phyloP scores from a whole-genome alignment of 768 basidiomycete species.

The Leccinum ochraceum region DNA sequence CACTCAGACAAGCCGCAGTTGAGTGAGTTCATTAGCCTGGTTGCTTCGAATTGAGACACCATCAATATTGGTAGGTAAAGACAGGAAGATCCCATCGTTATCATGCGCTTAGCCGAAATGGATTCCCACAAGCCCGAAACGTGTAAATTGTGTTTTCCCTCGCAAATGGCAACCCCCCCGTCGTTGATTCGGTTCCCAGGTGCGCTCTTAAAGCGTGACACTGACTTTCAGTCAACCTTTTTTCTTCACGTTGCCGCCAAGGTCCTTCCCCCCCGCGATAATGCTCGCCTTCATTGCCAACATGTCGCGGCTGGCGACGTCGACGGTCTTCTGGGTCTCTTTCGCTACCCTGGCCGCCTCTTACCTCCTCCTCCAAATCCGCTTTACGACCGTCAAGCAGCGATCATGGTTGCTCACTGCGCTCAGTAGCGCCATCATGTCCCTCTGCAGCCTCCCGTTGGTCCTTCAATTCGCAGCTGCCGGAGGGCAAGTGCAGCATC shows the following conservation, averaged over 20 bases:
- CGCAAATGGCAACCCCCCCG: constrained; percentile 9
- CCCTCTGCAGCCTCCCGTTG: constrained; percentile 42
- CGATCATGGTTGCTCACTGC: constrained; percentile 50
- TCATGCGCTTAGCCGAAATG: constrained; percentile 18
- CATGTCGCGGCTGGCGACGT: constrained; percentile 23
- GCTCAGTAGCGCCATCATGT: constrained; percentile 43
- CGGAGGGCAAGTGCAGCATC: constrained; percentile 29
- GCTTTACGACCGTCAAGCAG: constrained; percentile 40
- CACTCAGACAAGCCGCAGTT: not conserved
- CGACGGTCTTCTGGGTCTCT: constrained; percentile 25
- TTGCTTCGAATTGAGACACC: constrained; percentile 5
- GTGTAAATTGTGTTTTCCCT: constrained; percentile 20
- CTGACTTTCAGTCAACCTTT: constrained; percentile 2
- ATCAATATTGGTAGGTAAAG: constrained; percentile 17
- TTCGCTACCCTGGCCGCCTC: constrained; percentile 17
- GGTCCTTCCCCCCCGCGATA: constrained; percentile 20
- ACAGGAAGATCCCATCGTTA: constrained; percentile 12
- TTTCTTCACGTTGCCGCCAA: constrained; percentile 24
- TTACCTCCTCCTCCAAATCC: constrained; percentile 34
- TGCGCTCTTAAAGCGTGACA: constrained; percentile 25
- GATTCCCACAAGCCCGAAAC: constrained; percentile 27
- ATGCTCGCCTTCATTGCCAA: constrained; percentile 16
- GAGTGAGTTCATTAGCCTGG: not conserved
- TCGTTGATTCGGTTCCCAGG: constrained; percentile 19
- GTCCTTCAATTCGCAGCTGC: constrained; percentile 29